These are phyloP conservation scores for Metarhizium rileyi DNA, from an alignment of 2,329 filamentous ascomycete species.

Conservation along the genomic window DNA sequence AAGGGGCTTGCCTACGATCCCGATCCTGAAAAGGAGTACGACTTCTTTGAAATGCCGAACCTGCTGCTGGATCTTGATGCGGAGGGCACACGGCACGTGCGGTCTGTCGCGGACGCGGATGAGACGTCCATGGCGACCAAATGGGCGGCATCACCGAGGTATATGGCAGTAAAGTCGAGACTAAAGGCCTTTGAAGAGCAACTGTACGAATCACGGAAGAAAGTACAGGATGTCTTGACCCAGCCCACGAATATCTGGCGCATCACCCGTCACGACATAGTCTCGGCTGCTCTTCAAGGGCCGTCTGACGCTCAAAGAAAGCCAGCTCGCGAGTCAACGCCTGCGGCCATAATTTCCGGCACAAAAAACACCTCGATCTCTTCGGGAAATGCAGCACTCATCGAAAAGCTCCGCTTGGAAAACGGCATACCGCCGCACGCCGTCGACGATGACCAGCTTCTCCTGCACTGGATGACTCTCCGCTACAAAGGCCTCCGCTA, in stretches of 20 bases:
- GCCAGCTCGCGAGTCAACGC: not conserved
- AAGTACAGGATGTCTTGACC: constrained; percentile 15
- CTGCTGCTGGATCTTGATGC: constrained; percentile 44
- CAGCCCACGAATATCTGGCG: constrained; percentile 24
- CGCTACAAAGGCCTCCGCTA: constrained; percentile 25
- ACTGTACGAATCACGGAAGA: constrained; percentile 16
- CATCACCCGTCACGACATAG: constrained; percentile 32
- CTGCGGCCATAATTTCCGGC: not conserved
- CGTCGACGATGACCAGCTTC: constrained; percentile 17
- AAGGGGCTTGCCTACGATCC: constrained; percentile 5
- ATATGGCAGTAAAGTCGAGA: constrained; percentile 15
- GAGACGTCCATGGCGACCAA: constrained; percentile 20
- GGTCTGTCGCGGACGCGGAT: constrained; percentile 27
- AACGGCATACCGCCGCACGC: constrained; percentile 23
- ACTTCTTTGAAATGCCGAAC: constrained; percentile 31
- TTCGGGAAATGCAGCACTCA: not conserved
- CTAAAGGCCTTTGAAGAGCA: constrained; percentile 21
- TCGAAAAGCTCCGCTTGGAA: constrained; percentile 14
- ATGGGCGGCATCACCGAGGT: constrained; percentile 19
- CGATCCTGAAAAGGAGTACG: constrained; percentile 9
- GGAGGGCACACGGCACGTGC: constrained; percentile 32
- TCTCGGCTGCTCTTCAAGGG: constrained; percentile 23
- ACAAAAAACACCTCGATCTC: not conserved
- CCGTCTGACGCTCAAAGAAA: not conserved
- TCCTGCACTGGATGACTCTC: constrained; percentile 27